These are phyloP conservation scores for Herpotrichia juniperi DNA, from an alignment of 2,329 filamentous ascomycete species.

Conservation along the genomic window DNA sequence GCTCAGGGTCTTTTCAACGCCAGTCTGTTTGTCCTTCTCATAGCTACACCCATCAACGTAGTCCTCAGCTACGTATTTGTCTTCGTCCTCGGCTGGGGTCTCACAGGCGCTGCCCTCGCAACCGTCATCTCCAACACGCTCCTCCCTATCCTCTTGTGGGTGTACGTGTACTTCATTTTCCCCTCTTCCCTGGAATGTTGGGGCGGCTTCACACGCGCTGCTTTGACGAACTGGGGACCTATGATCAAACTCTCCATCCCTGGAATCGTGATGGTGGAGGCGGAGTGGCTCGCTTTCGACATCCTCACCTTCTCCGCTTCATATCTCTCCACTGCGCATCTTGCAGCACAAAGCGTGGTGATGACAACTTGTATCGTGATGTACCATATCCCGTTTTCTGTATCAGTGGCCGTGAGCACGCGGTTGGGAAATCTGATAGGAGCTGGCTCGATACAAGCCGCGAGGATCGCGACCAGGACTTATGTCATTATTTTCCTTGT, in stretches of 20 bases:
- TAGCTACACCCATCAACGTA: conserved; percentile 57
- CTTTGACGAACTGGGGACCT: conserved; percentile 75
- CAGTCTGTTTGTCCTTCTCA: conserved; percentile 54
- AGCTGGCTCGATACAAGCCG: conserved; percentile 39
- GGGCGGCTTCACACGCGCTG: conserved; percentile 73
- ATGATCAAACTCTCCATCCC: conserved; percentile 91
- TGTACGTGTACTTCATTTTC: conserved; percentile 52
- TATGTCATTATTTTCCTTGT: conserved; percentile 41
- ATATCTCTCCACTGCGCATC: conserved; percentile 77
- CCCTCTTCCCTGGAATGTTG: conserved; percentile 59
- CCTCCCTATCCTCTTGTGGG: conserved; percentile 54
- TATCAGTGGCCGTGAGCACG: conserved; percentile 46
- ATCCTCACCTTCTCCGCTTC: conserved; percentile 73
- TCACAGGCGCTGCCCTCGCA: conserved; percentile 59
- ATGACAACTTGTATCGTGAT: conserved; percentile 45
- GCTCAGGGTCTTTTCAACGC: conserved; percentile 61
- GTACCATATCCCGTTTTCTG: conserved; percentile 49
- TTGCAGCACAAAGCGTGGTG: conserved; percentile 74
- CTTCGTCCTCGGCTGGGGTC: conserved; percentile 50
- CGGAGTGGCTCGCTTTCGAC: conserved; percentile 53
- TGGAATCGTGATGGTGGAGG: conserved; percentile 91
- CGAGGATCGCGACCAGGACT: conserved; percentile 39
- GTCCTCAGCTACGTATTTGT: conserved; percentile 58
- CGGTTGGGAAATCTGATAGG: conserved; percentile 49
- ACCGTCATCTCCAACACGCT: conserved; percentile 58